Base-by-base conservation (phyloP, 2,329 filamentous ascomycete species). In the Cordyceps cateniannulata region DNA sequence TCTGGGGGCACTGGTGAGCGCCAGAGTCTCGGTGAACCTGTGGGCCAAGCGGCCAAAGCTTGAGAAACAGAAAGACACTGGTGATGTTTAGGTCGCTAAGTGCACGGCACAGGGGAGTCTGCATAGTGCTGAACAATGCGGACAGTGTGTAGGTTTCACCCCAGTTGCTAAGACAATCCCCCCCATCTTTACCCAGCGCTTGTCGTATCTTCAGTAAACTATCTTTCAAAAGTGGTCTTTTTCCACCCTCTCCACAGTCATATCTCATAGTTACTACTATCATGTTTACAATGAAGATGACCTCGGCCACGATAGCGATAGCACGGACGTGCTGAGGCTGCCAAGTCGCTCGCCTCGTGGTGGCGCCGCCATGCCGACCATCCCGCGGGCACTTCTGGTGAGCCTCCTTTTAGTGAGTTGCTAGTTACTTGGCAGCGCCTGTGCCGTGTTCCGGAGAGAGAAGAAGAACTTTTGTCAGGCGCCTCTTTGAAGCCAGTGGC, bases 331-430 rank as follows among this genome's bases (percentile, higher is more conserved):
- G 27, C 8, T 29, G 27, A 29, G 40, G 24, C 38, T 9, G 40
- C 25, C 38, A 45, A 25, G 48, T 16, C 12, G 51, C 51, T 54
- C 18, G 5, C 29, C 18, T 38, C 22, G n/a, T 52, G 24, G 57
- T 50, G 57, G 48, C 57, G 57, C 57, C 57, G 57, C 48, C 57
- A 52, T 59, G 56, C 56, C 48, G 56, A 52, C 35, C 14, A 5
- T 59, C 22, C 48, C 57, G 42, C 35, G 9, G 18, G 3, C 4
- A 54, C 25, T 3, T 29, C 14, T 32, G 14, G 12, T 20, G 40
- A 55, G 38, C 24, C 38, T 54, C 51, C 25, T 27, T 29, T 38
- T 10, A 32, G 12, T 32, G 3, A 32, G 29, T 32, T 32, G n/a
- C n/a, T n/a, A 8, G 29, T 10, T 7, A 14, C 51, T 54, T 54